Conservation (phyloP, 1,284 basidiomycete genomes). For the Phaffia rhodozyma region DNA sequence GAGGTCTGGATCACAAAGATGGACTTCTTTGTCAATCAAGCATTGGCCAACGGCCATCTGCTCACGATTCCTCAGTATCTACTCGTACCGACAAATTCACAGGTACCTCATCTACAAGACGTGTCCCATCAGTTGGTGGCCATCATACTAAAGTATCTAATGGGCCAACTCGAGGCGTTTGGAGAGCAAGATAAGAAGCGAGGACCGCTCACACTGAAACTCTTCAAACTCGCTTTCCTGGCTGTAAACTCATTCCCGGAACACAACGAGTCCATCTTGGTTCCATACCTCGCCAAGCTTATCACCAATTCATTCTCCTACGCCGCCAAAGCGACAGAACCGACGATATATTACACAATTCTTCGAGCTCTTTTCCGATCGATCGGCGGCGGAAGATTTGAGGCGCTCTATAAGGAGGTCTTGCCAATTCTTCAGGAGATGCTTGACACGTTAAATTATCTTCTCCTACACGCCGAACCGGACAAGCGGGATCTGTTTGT, state of each 20-base stretch:
- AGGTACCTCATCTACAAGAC: slow-evolving; percentile 46
- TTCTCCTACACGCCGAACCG: slow-evolving; percentile 65
- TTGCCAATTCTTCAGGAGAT: slow-evolving; percentile 91
- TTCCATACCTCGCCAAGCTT: slow-evolving; percentile 81
- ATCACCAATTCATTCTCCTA: slow-evolving; percentile 96
- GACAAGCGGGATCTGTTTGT: slow-evolving; percentile 78
- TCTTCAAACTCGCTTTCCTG: slow-evolving; percentile 95
- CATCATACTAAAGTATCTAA: slow-evolving; percentile 78
- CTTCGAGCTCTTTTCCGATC: slow-evolving; percentile 88
- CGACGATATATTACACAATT: slow-evolving; percentile 89
- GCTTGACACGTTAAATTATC: slow-evolving; percentile 86
- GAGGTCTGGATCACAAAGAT: slow-evolving; percentile 89
- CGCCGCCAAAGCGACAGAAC: slow-evolving; percentile 80
- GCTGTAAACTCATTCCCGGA: slow-evolving; percentile 70
- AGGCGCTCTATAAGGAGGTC: slow-evolving; percentile 92
- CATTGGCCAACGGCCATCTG: slow-evolving; percentile 63
- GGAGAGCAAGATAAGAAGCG: slow-evolving; percentile 72
- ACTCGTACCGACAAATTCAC: slow-evolving; percentile 39
- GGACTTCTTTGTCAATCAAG: slow-evolving; percentile 70
- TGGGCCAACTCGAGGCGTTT: slow-evolving; percentile 67
- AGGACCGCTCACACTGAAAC: slow-evolving; percentile 66
- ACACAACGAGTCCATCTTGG: slow-evolving; percentile 80
- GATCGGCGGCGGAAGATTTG: slow-evolving; percentile 95
- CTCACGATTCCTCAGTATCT: slow-evolving; percentile 78
- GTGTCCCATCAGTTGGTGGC: slow-evolving; percentile 86